Conservation (phyloP, 2,329 filamentous ascomycete species). For the Phialemoniopsis sp. region DNA sequence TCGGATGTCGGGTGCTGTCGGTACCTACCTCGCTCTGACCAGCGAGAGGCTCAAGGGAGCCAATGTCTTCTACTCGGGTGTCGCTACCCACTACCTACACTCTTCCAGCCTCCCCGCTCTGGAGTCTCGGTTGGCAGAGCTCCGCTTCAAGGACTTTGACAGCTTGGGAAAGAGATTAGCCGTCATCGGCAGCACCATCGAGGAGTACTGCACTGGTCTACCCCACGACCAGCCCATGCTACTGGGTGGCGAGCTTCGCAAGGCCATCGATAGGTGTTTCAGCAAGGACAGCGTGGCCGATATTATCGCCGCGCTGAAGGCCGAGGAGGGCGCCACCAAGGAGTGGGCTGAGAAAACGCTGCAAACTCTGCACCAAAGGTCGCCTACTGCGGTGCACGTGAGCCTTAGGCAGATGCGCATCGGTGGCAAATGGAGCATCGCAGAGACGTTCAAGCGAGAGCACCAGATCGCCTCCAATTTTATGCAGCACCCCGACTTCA, state of each 20-base stretch:
- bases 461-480: constrained; percentile 80
- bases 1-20: constrained; percentile 78
- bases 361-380: constrained; percentile 69
- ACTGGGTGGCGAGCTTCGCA: constrained; percentile 66
- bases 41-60: constrained; percentile 78
- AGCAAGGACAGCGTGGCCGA: constrained; percentile 60
- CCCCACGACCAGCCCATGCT: constrained; percentile 68
- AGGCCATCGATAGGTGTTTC: constrained; percentile 84
- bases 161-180: constrained; percentile 56
- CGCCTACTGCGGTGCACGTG: constrained; percentile 83
- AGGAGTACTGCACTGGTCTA: constrained; percentile 85
- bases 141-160: constrained; percentile 80
- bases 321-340: constrained; percentile 49
- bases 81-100: constrained; percentile 96
- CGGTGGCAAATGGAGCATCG: constrained; percentile 73
- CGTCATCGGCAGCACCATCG: constrained; percentile 81
- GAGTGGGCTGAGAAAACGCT: constrained; percentile 79
- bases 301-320: constrained; percentile 65
- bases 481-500: constrained; percentile 89
- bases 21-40: constrained; percentile 90
- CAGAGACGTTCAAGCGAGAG: constrained; percentile 81
- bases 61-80: constrained; percentile 83
- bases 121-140: constrained; percentile 80
- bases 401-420: constrained; percentile 77
- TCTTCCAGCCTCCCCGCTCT: constrained; percentile 79